These are phyloP conservation scores for Leccinellum luteum DNA, from an alignment of 768 basidiomycete genomes.

Conservation along the genomic window DNA sequence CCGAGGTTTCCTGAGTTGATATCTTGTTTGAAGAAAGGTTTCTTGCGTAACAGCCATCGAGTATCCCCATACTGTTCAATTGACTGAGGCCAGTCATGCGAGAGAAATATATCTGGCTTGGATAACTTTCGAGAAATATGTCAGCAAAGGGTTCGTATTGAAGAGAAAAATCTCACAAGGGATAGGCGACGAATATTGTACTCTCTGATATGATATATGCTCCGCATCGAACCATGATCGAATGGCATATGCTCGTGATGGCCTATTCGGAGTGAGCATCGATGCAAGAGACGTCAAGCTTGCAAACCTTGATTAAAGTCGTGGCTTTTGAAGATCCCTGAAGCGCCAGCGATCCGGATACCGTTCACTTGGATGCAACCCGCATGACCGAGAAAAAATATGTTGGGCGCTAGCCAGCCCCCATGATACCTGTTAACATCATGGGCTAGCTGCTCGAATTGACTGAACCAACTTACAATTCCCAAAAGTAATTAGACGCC, in stretches of 20 bases:
- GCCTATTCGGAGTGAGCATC: slow-evolving; percentile 41
- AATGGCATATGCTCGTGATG: slow-evolving; percentile 85
- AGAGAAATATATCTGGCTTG: slow-evolving; percentile 75
- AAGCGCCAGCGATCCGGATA: slow-evolving; percentile 83
- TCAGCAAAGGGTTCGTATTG: background rate
- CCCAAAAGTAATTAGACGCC: slow-evolving; percentile 95
- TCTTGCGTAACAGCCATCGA: slow-evolving; percentile 60
- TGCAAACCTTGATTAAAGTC: slow-evolving; percentile 68
- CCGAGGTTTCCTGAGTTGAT: slow-evolving; percentile 68
- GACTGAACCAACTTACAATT: slow-evolving; percentile 59
- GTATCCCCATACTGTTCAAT: slow-evolving; percentile 84
- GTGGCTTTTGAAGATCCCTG: slow-evolving; percentile 83
- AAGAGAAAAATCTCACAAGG: slow-evolving; percentile 43
- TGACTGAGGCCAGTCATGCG: slow-evolving; percentile 93
- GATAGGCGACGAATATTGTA: slow-evolving; percentile 79
- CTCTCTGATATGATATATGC: slow-evolving; percentile 89
- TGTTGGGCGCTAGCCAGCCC: slow-evolving; percentile 95
- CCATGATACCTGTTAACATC: slow-evolving; percentile 73
- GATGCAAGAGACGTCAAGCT: background rate
- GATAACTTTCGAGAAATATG: slow-evolving; percentile 43
- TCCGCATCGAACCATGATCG: slow-evolving; percentile 64
- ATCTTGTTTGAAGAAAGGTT: slow-evolving; percentile 75
- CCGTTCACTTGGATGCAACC: slow-evolving; percentile 89
- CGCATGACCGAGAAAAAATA: slow-evolving; percentile 92
- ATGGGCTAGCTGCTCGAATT: background rate